Percentiles rank a stretch among this genome's conserved stretches.
Conservation (phyloP, 805 yeast genomes). For the Starmerella floris region DNA sequence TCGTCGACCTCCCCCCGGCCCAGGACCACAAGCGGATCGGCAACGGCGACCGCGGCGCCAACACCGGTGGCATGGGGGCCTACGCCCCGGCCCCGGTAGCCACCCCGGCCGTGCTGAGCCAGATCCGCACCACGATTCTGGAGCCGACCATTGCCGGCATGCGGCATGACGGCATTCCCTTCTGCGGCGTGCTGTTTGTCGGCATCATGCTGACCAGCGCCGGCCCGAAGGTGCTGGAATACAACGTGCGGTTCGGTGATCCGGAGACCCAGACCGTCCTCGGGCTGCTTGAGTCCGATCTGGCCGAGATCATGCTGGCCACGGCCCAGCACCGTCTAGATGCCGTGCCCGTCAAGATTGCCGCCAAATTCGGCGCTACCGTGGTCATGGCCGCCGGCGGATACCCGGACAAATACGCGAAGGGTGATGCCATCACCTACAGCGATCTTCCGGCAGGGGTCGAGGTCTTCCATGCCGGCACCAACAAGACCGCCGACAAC, state of each 20-base stretch:
- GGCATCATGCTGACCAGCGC: conserved; percentile 81
- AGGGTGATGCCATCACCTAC: conserved; percentile 67
- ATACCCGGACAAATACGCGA: conserved; percentile 75
- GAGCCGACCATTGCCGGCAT: conserved; percentile 90
- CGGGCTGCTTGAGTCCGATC: conserved; percentile 81
- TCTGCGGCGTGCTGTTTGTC: conserved; percentile 89
- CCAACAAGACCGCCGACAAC: conserved; percentile 37
- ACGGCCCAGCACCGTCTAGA: conserved; percentile 91
- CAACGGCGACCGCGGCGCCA: conserved; percentile 83
- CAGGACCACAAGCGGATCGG: conserved; percentile 97
- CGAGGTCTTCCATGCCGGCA: conserved; percentile 91
- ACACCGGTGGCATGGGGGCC: conserved; percentile 99
- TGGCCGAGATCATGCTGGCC: conserved; percentile 84
- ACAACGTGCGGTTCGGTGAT: conserved; percentile 96
- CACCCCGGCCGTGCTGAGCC: conserved; percentile 53
- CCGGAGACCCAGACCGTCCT: conserved; percentile 97
- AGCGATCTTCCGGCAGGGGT: conserved; percentile 43
- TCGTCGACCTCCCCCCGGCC: conserved; percentile 84
- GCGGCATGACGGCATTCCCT: conserved; percentile 90
- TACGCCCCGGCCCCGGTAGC: conserved; percentile 97
- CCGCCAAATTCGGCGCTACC: conserved; percentile 62
- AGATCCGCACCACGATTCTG: conserved; percentile 62
- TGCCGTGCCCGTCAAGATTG: conserved; percentile 44
- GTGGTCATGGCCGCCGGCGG: conserved; percentile 97
- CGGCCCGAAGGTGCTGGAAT: conserved; percentile 92